Percentiles rank a stretch among this genome's conserved stretches.
These are phyloP conservation scores for Leptosphaerulina australis DNA, from an alignment of 2,329 filamentous ascomycete species.

Conservation along the genomic window DNA sequence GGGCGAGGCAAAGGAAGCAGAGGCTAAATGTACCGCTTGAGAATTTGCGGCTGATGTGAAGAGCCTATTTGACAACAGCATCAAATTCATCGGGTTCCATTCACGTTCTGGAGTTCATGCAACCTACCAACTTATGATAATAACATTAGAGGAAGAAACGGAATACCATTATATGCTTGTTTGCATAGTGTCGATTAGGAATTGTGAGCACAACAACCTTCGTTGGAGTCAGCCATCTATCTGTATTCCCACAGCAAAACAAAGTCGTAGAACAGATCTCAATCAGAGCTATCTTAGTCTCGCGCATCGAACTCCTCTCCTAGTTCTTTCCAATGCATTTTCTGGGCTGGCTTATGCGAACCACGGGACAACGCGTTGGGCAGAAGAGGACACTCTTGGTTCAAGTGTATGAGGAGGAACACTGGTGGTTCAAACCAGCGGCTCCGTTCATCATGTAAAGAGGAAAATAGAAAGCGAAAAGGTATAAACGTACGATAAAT, in stretches of 20 bases:
- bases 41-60: background rate
- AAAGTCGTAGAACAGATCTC: no score
- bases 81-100: background rate
- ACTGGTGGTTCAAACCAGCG: slow-evolving; percentile 19
- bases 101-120: no score
- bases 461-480: no score
- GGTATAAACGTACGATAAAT: no score
- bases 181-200: no score
- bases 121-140: no score
- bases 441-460: slow-evolving; percentile 16
- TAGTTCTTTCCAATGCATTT: background rate
- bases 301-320: slow-evolving; percentile 15
- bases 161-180: no score
- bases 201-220: no score
- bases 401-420: slow-evolving; percentile 19
- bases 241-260: no score
- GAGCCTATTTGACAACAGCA: background rate
- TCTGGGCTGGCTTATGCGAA: slow-evolving; percentile 13
- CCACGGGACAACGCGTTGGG: slow-evolving; percentile 7
- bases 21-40: slow-evolving; percentile 25
- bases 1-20: slow-evolving; percentile 11
- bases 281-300: slow-evolving; percentile 24
- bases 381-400: slow-evolving; percentile 8
- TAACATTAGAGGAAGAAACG: no score
- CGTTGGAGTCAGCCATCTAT: no score